Conservation (phyloP, 2,329 filamentous ascomycete genomes). For the Cladophialophora immunda region DNA sequence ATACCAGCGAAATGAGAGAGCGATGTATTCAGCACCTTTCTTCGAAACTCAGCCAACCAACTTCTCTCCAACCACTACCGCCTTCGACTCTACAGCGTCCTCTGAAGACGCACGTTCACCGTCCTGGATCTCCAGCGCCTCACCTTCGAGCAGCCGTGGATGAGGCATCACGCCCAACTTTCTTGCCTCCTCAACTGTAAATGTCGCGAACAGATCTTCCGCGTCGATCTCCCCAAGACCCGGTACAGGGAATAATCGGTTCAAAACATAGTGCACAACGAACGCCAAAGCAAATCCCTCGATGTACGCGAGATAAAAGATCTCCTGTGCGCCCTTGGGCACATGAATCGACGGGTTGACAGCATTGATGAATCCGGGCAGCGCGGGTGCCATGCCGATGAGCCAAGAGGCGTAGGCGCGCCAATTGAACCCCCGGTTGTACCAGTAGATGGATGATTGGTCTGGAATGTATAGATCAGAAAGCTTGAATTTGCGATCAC, state of each 20-base stretch:
- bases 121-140: slow-evolving; percentile 11
- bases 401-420: slow-evolving; percentile 67
- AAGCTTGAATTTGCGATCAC: slow-evolving; percentile 27
- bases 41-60: neutral
- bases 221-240: slow-evolving; percentile 23
- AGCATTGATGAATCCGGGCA: slow-evolving; percentile 71
- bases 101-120: neutral
- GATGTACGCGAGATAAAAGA: slow-evolving; percentile 26
- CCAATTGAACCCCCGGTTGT: slow-evolving; percentile 63
- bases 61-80: slow-evolving; percentile 11
- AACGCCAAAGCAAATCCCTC: slow-evolving; percentile 24
- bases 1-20: neutral
- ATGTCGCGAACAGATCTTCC: slow-evolving; percentile 20
- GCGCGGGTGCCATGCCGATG: slow-evolving; percentile 63
- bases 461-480: slow-evolving; percentile 28
- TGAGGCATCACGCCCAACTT: slow-evolving; percentile 20
- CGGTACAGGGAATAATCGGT: slow-evolving; percentile 23
- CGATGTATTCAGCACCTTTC: neutral
- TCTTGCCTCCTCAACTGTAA: slow-evolving; percentile 18
- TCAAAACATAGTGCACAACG: slow-evolving; percentile 21
- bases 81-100: slow-evolving; percentile 12
- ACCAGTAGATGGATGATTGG: slow-evolving; percentile 37
- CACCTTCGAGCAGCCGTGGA: slow-evolving; percentile 5
- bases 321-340: slow-evolving; percentile 21
- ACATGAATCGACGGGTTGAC: slow-evolving; percentile 67